Evolutionary conservation across 2,329 filamentous ascomycete genomes (phyloP).

Genomic region (Venturia aucupariae): DNA sequence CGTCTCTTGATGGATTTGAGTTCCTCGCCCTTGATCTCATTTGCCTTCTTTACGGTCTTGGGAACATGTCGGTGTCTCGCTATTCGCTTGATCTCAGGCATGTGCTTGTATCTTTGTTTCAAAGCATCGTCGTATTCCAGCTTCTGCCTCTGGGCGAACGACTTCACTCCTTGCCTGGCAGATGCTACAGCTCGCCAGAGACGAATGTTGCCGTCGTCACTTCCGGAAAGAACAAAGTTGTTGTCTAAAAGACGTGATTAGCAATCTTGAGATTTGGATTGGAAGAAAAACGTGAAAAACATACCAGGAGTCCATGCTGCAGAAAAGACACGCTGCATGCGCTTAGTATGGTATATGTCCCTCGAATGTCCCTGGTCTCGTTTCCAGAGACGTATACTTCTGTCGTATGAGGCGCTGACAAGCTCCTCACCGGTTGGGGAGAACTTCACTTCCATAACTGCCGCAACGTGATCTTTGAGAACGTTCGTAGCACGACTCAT

Average conservation of each 20-base stretch:
- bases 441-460: slow-evolving; percentile 95
- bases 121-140: slow-evolving; percentile 87
- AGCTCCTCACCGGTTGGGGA: slow-evolving; percentile 90
- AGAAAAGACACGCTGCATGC: slow-evolving; percentile 91
- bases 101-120: slow-evolving; percentile 76
- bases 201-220: slow-evolving; percentile 84
- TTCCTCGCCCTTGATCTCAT: slow-evolving; percentile 88
- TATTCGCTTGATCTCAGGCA: slow-evolving; percentile 92
- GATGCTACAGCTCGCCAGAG: slow-evolving; percentile 87
- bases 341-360: slow-evolving; percentile 94
- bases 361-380: slow-evolving; percentile 72
- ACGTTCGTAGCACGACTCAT: slow-evolving; percentile 82
- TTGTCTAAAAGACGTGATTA: slow-evolving; percentile 47
- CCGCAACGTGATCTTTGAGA: slow-evolving; percentile 78
- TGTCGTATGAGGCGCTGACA: slow-evolving; percentile 80
- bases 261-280: not conserved
- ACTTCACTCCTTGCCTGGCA: slow-evolving; percentile 74
- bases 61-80: slow-evolving; percentile 84
- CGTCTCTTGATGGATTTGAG: slow-evolving; percentile 76
- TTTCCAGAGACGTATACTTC: slow-evolving; percentile 79
- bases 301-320: slow-evolving; percentile 62
- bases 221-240: slow-evolving; percentile 81
- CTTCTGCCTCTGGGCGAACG: slow-evolving; percentile 72
- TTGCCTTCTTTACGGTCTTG: slow-evolving; percentile 89
- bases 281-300: not conserved